A percentile compares a stretch with the other conserved stretches of the same genome.
Evolutionary conservation across 2,329 filamentous ascomycete genomes (phyloP).

Genomic region (Cercospora nicotianae): DNA sequence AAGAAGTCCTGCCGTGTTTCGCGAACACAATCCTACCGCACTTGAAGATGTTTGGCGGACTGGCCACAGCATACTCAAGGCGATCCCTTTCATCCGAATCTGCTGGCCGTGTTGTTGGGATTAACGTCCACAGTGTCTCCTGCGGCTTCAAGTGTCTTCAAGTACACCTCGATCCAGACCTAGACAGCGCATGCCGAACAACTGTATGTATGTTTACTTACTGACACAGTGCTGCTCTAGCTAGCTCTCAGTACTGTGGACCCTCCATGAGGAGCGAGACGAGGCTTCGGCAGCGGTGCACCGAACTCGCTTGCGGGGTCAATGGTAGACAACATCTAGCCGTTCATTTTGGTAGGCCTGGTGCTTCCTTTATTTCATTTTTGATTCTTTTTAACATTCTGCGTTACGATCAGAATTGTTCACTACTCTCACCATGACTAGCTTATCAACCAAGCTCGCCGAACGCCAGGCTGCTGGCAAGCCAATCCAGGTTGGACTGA

Average conservation of each 20-base stretch:
- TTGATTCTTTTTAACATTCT: no score
- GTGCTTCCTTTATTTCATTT: not conserved
- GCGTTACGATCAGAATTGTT: not conserved
- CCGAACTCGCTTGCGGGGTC: slow-evolving; percentile 21
- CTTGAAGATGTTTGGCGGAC: not conserved
- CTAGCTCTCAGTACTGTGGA: not conserved
- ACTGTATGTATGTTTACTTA: not conserved
- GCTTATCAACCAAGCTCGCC: slow-evolving; percentile 45
- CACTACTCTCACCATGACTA: slow-evolving; percentile 39
- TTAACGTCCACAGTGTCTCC: not conserved
- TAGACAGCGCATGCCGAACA: not conserved
- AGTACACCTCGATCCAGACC: not conserved
- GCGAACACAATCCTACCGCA: not conserved
- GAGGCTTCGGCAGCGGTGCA: slow-evolving; percentile 8
- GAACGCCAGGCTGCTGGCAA: slow-evolving; percentile 44
- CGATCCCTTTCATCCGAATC: not conserved
- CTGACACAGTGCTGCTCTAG: not conserved
- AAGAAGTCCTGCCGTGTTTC: not conserved
- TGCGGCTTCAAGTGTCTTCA: not conserved
- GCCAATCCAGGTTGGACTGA: slow-evolving; percentile 47
- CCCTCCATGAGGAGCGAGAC: slow-evolving; percentile 6
- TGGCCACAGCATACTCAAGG: not conserved
- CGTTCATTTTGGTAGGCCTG: not conserved
- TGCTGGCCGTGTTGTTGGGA: not conserved
- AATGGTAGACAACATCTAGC: not conserved